Percentiles rank a stretch among this genome's conserved stretches.
These are phyloP conservation scores for Aspergillus nidulans DNA, from an alignment of 495 filamentous ascomycete species.

Conservation along the genomic window DNA sequence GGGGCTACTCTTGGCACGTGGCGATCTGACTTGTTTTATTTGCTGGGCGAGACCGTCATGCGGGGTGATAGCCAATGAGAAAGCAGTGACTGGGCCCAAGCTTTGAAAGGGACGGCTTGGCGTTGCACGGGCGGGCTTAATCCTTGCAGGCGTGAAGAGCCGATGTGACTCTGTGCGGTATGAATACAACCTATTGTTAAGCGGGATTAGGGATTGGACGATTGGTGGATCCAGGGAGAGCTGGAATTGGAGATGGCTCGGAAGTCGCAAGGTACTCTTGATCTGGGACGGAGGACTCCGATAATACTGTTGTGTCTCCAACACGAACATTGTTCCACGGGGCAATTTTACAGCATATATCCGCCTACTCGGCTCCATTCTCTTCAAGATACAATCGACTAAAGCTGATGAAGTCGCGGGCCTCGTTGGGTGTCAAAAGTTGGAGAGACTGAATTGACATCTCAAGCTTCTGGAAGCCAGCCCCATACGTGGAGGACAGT, in stretches of 20 bases:
- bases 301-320: neutral
- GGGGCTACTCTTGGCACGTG: constrained; percentile 32
- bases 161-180: neutral
- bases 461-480: no score
- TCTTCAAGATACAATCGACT: no score
- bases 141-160: neutral
- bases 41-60: neutral
- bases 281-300: no score
- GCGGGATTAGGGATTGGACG: neutral
- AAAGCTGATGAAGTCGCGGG: no score
- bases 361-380: neutral
- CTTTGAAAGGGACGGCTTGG: neutral
- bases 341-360: no score
- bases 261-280: neutral
- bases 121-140: neutral
- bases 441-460: no score
- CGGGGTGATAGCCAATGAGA: neutral
- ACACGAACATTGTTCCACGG: neutral
- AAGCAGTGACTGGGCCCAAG: neutral
- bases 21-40: constrained; percentile 24
- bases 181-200: neutral
- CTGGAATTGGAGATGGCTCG: neutral
- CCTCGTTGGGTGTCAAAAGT: no score
- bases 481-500: no score
- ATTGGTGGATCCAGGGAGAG: neutral